A percentile compares a stretch with the other conserved stretches of the same genome.
phyloP scores from a whole-genome alignment of 805 yeast genomes.

The Saccharomycopsis microspora region DNA sequence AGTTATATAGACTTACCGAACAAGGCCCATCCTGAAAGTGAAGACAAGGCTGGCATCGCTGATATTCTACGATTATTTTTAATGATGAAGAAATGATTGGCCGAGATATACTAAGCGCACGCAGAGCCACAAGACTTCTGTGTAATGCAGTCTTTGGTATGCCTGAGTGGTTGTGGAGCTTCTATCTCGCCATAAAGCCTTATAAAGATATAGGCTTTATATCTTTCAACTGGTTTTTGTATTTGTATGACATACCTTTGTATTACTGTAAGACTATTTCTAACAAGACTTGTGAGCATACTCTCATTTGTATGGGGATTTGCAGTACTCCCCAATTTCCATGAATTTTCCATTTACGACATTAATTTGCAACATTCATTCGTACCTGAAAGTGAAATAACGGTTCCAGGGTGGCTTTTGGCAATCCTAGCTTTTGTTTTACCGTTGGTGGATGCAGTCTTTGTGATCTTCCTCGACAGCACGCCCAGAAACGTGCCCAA shows the following conservation, averaged over 20 bases:
- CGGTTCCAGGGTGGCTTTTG: background rate
- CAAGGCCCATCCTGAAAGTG: slow-evolving; percentile 20
- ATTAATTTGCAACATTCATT: background rate
- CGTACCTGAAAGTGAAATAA: background rate
- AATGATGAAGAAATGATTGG: too few relatives aligned
- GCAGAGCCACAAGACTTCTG: too few relatives aligned
- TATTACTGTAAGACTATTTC: background rate
- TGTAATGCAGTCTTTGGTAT: background rate
- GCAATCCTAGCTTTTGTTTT: background rate
- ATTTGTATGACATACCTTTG: background rate
- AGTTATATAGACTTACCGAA: slow-evolving; percentile 17
- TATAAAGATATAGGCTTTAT: background rate
- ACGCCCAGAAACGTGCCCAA: background rate
- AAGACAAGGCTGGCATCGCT: slow-evolving; percentile 16
- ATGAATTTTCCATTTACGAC: slow-evolving; percentile 8
- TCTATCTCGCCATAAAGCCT: background rate
- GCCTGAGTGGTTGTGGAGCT: background rate
- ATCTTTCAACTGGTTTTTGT: background rate
- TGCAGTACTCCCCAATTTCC: slow-evolving; percentile 3
- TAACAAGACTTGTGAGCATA: background rate
- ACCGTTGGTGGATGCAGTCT: background rate
- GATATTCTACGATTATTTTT: background rate
- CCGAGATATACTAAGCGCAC: too few relatives aligned
- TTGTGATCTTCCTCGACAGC: background rate
- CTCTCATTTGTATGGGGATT: slow-evolving; percentile 2